phyloP scores from a whole-genome alignment of 768 basidiomycete genomes.

The Cystofilobasidium ferigula region DNA sequence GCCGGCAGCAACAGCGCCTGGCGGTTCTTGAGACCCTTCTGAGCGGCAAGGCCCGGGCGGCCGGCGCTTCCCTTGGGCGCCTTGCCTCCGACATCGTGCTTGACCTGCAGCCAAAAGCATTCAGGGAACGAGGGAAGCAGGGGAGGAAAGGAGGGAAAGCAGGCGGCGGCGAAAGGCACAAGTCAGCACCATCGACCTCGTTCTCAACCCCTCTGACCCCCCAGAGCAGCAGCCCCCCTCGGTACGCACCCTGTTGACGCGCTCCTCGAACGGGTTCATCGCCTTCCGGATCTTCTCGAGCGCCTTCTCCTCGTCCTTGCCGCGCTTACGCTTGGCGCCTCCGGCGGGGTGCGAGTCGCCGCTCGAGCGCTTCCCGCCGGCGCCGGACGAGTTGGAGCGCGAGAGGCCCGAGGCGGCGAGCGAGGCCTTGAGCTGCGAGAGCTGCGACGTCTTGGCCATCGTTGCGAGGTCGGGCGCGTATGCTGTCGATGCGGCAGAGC shows the following conservation, averaged over 20 bases:
- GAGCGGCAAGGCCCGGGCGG: conserved; percentile 74
- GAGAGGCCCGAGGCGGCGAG: conserved; percentile 68
- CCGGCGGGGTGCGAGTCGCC: conserved; percentile 44
- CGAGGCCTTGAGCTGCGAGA: conserved; percentile 78
- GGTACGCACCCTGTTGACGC: conserved; percentile 65
- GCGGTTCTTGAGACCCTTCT: conserved; percentile 69
- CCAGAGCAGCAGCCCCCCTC: background rate
- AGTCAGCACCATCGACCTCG: too few relatives aligned
- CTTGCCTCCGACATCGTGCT: conserved; percentile 78
- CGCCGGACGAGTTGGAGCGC: conserved; percentile 41
- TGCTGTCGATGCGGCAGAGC: too few relatives aligned
- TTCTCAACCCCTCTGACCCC: too few relatives aligned
- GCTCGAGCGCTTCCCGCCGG: conserved; percentile 40
- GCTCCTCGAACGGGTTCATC: conserved; percentile 88
- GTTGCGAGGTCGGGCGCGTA: background rate
- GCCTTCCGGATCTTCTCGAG: conserved; percentile 71
- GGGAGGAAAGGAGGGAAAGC: too few relatives aligned
- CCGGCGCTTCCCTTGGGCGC: conserved; percentile 73
- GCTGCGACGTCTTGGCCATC: conserved; percentile 50
- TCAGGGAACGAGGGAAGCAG: background rate
- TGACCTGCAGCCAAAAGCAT: conserved; percentile 30
- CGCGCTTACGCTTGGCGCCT: conserved; percentile 53
- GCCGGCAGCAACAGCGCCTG: conserved; percentile 57
- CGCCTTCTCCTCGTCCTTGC: conserved; percentile 56
- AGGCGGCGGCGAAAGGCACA: too few relatives aligned